Conservation (phyloP, 306 rosid genomes). For the Cicer arietinum region DNA sequence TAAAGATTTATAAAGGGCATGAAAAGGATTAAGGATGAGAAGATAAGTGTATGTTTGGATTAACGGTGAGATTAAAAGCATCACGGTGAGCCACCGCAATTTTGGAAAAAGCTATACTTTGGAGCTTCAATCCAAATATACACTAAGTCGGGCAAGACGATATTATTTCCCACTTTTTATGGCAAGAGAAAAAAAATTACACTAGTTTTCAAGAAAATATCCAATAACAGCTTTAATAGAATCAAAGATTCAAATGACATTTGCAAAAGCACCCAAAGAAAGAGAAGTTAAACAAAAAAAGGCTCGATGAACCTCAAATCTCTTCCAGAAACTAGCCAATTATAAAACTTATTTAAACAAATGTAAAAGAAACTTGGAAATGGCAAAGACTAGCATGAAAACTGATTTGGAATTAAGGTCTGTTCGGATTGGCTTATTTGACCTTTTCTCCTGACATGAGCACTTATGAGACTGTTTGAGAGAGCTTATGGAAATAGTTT, state of each 20-base stretch:
- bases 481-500: no score
- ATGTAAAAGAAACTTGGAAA: neutral
- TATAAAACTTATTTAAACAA: neutral
- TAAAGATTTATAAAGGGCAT: conserved; percentile 17
- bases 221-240: conserved; percentile 15
- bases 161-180: neutral
- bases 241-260: conserved; percentile 9
- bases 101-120: no score
- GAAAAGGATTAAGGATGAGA: conserved; percentile 17
- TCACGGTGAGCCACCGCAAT: no score
- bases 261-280: conserved; percentile 15
- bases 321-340: neutral
- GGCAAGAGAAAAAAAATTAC: conserved; percentile 13
- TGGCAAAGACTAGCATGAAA: conserved; percentile 17
- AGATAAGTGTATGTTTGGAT: neutral
- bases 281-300: conserved; percentile 10
- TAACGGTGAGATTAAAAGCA: no score
- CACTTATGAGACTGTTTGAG: no score
- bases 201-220: conserved; percentile 24
- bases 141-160: neutral
- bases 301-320: neutral
- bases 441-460: no score
- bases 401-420: neutral
- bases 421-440: no score
- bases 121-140: no score